phyloP scores from a whole-genome alignment of 2,329 filamentous ascomycete genomes.

The Penicillium italicum region DNA sequence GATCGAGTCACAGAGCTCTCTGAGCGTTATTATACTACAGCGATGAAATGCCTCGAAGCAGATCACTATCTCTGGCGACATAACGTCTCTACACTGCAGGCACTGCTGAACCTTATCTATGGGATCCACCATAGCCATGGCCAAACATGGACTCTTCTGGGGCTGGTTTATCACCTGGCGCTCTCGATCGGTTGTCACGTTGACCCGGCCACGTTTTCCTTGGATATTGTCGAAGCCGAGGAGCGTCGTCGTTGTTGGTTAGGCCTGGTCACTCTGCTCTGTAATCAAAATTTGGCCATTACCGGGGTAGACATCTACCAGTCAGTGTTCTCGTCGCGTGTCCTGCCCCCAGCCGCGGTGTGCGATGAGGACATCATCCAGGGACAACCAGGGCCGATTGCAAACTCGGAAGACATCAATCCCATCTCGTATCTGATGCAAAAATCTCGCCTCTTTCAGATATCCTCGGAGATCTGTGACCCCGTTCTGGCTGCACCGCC shows the following conservation, averaged over 20 bases:
- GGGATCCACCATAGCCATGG: slow-evolving; percentile 30
- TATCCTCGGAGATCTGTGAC: background rate
- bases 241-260: no score
- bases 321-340: no score
- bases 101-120: slow-evolving; percentile 31
- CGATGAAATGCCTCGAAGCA: slow-evolving; percentile 32
- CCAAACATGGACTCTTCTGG: slow-evolving; percentile 31
- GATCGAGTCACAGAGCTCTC: slow-evolving; percentile 24
- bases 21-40: slow-evolving; percentile 24
- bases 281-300: no score
- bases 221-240: slow-evolving; percentile 21
- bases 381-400: no score
- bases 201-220: slow-evolving; percentile 26
- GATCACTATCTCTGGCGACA: slow-evolving; percentile 31
- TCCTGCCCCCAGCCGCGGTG: no score
- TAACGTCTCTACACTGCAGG: slow-evolving; percentile 28
- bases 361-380: no score
- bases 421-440: slow-evolving; percentile 2
- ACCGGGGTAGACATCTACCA: no score
- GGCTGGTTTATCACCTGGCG: slow-evolving; percentile 29
- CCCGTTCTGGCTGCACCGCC: background rate
- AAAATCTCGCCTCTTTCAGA: background rate
- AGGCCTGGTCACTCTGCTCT: no score
- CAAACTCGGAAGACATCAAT: no score
- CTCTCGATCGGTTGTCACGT: slow-evolving; percentile 32